These are phyloP conservation scores for Phytophthora pinifolia DNA, from an alignment of 352 stramenopile genomes.

Conservation along the genomic window DNA sequence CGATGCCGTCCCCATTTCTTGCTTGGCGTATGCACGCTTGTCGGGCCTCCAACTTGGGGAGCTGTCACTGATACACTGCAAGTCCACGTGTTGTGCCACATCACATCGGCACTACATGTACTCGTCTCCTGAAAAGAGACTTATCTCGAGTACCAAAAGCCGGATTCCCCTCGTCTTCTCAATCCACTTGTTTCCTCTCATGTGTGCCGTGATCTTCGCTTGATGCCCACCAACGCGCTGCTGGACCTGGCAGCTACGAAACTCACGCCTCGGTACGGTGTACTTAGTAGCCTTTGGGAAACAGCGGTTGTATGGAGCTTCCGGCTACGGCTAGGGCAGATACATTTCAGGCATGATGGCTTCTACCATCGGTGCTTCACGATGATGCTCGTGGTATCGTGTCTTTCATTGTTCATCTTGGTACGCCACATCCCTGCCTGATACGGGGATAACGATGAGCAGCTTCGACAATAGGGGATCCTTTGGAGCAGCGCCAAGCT, in stretches of 20 bases:
- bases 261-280: conserved; percentile 38
- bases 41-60: conserved; percentile 49
- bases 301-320: conserved; percentile 51
- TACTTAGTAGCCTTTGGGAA: conserved; percentile 66
- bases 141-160: no score
- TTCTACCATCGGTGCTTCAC: conserved; percentile 43
- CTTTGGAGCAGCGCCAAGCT: conserved; percentile 33
- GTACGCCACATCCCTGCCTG: conserved; percentile 38
- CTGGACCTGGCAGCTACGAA: conserved; percentile 56
- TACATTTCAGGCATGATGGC: conserved; percentile 49
- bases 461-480: conserved; percentile 16
- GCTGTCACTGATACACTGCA: conserved; percentile 44
- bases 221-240: conserved; percentile 38
- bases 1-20: conserved; percentile 21
- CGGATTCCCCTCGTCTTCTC: conserved; percentile 45
- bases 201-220: conserved; percentile 32
- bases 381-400: conserved; percentile 38
- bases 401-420: conserved; percentile 38
- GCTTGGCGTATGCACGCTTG: conserved; percentile 38
- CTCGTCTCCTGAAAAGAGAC: no score
- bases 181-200: conserved; percentile 40
- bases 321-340: conserved; percentile 50
- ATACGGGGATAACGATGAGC: conserved; percentile 16
- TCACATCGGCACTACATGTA: conserved; percentile 38
- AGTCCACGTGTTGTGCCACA: conserved; percentile 46